Conservation (phyloP, 176 grass and related monocot species). For the Oryza officinalis region DNA sequence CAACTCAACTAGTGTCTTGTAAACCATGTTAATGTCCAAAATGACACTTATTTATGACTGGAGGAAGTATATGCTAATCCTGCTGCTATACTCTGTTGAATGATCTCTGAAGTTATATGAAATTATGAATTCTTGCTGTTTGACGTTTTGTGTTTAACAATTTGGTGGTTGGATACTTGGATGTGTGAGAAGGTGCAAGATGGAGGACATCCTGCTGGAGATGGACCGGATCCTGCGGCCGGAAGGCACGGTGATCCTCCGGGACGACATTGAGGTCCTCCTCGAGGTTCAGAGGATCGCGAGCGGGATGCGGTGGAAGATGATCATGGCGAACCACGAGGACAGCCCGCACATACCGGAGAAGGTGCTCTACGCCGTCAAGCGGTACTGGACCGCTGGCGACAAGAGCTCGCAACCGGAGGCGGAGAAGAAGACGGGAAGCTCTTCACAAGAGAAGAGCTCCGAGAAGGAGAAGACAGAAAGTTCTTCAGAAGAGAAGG, state of each 20-base stretch:
- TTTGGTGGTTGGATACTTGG: not conserved
- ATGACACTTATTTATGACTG: too few relatives aligned
- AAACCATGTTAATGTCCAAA: too few relatives aligned
- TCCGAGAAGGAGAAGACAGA: not conserved
- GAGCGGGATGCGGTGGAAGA: conserved; percentile 71
- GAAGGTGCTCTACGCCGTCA: conserved; percentile 82
- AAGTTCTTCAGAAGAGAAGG: conserved; percentile 11
- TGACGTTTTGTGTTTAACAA: not conserved
- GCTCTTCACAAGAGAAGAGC: conserved; percentile 1
- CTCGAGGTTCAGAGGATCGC: conserved; percentile 58
- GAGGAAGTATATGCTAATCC: too few relatives aligned
- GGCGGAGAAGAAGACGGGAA: not conserved
- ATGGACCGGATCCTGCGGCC: conserved; percentile 87
- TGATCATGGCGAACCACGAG: conserved; percentile 64
- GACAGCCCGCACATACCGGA: conserved; percentile 64
- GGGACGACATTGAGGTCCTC: conserved; percentile 67
- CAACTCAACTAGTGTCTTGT: too few relatives aligned
- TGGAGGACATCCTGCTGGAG: conserved; percentile 92
- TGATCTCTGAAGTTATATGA: not conserved
- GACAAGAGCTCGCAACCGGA: conserved; percentile 17
- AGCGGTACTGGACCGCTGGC: conserved; percentile 71
- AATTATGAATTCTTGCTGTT: too few relatives aligned
- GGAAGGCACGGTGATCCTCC: conserved; percentile 80
- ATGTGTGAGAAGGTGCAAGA: conserved; percentile 63
- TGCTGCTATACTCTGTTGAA: not conserved